Evolutionary conservation across 306 rosid genomes (phyloP).

Genomic region (Begonia loranthoides): DNA sequence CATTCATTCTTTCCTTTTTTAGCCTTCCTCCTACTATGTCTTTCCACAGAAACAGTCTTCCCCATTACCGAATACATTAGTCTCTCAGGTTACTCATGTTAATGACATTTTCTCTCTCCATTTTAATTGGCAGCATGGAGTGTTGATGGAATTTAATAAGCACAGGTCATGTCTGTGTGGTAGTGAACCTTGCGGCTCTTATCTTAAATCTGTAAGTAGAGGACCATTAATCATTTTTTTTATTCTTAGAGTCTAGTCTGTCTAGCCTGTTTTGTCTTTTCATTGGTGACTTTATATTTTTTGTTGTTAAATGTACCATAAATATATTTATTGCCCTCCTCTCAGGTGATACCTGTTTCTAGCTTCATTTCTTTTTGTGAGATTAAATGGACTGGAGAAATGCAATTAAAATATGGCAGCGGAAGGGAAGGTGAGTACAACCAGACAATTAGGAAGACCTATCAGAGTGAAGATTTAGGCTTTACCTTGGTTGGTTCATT

Average conservation of each 20-base stretch:
- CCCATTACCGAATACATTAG: no score
- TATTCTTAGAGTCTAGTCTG: not conserved
- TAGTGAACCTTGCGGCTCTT: constrained; percentile 30
- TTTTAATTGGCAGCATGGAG: constrained; percentile 42
- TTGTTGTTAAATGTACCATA: no score
- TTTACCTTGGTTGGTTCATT: constrained; percentile 55
- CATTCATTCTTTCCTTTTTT: no score
- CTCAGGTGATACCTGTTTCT: constrained; percentile 53
- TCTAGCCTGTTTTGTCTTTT: no score
- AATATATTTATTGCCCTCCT: not conserved
- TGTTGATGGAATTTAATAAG: constrained; percentile 39
- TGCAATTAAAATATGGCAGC: constrained; percentile 18
- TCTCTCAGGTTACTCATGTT: constrained; percentile 10
- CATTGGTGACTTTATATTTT: no score
- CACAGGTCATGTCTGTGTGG: constrained; percentile 42
- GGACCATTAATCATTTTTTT: not conserved
- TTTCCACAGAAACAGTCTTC: no score
- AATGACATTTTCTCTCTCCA: no score
- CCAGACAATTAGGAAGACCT: constrained; percentile 35
- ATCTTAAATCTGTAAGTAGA: constrained; percentile 46
- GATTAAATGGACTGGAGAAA: constrained; percentile 26
- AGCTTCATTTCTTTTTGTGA: constrained; percentile 32
- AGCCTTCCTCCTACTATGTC: no score
- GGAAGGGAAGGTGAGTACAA: constrained; percentile 21
- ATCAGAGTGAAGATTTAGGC: constrained; percentile 54